Evolutionary conservation across 169 alveolate genomes (phyloP), one percentile per base, ranked within the genome.

Genomic region (Amoebophrya sp.): DNA sequence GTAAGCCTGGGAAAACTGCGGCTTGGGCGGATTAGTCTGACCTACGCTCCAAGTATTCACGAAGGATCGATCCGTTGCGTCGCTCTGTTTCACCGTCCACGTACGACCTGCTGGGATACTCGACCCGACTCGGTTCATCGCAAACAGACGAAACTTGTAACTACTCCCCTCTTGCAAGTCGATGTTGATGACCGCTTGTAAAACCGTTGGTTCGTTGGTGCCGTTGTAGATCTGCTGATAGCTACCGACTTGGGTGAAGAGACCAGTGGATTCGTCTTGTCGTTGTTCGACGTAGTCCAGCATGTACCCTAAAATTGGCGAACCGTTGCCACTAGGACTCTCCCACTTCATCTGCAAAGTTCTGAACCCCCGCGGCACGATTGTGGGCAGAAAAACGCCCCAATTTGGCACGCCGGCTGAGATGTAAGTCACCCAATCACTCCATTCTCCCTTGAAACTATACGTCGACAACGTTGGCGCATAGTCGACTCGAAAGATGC

Each of bases 151-250:
- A 36, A 65, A 65, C 83, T 65, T 65, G 83, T 65, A 65, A 10
- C 36, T 12, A 6, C 38, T 26, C 36, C 83, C 83, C 33, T 65
- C 38, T 36, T 65, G 2, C 83, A 65, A 36, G 2, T 65, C 83
- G 83, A 65, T 65, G 83, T 65, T 65, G 83, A 65, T 65, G 83
- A 65, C n/a, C 83, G 83, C 83, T 36, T 65, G 83, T 36, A 65
- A 36, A 1, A 65, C 83, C 38, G 83, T 65, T 6, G 83, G 36
- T 36, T 65, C 83, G 39, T 36, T 36, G 33, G 83, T 65, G 26
- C 83, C 83, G 83, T 65, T 65, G 83, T 65, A 65, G 39, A 65
- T 36, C 83, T 26, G 18, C 83, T 65, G 12, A 36, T 65, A 65
- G 36, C 65, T 47, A 18, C 2, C 33, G 83, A 36, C 18, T 26